phyloP scores from a whole-genome alignment of 1,284 basidiomycete species.

The Chalciporus piperatoides region DNA sequence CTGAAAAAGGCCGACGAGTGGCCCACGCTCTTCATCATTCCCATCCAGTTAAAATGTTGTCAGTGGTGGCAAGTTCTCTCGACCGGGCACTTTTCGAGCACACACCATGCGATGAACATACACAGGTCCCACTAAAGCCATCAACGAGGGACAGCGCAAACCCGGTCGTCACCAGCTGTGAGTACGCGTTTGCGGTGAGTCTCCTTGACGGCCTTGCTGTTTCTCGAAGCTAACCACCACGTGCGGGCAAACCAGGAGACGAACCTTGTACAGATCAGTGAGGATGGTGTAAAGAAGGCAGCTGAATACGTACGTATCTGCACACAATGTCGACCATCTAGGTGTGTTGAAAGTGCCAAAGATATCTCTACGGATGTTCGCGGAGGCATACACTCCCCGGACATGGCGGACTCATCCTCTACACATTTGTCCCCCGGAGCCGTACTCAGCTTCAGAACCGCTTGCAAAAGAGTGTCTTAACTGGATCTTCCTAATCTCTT shows the following conservation, averaged over 20 bases:
- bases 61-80: slow-evolving; percentile 11
- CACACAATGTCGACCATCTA: neutral
- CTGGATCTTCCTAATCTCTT: slow-evolving; percentile 83
- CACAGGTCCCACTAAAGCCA: neutral
- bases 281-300: slow-evolving; percentile 53
- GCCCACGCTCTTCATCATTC: neutral
- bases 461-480: slow-evolving; percentile 57
- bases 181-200: slow-evolving; percentile 49
- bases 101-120: neutral
- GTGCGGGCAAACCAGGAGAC: slow-evolving; percentile 40
- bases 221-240: neutral
- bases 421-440: slow-evolving; percentile 65
- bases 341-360: slow-evolving; percentile 27
- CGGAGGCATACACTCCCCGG: slow-evolving; percentile 67
- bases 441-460: slow-evolving; percentile 50
- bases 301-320: slow-evolving; percentile 52
- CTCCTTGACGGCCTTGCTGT: neutral
- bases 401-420: slow-evolving; percentile 76
- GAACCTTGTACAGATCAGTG: slow-evolving; percentile 54
- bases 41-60: slow-evolving; percentile 17
- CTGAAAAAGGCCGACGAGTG: slow-evolving; percentile 2
- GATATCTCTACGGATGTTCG: slow-evolving; percentile 56
- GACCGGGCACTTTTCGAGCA: neutral
- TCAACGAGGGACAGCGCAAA: slow-evolving; percentile 27
- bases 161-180: slow-evolving; percentile 49